These are phyloP conservation scores for Pseudogymnoascus sp. DNA, from an alignment of 2,329 filamentous ascomycete genomes.

Conservation along the genomic window DNA sequence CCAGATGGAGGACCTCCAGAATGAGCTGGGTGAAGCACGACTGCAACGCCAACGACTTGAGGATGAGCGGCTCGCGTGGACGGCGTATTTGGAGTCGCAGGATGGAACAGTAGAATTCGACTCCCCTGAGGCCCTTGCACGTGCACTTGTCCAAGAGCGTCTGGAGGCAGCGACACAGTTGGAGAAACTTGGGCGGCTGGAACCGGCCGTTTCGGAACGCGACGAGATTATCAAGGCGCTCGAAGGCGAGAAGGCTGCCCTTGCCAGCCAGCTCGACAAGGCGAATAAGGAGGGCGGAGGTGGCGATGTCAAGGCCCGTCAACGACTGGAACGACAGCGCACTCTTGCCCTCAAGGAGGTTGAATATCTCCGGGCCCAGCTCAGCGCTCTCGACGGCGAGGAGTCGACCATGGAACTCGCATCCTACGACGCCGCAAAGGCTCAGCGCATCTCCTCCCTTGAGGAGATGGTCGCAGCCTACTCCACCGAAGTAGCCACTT, in stretches of 20 bases:
- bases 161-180: conserved; percentile 73
- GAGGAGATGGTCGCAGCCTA: conserved; percentile 84
- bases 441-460: conserved; percentile 68
- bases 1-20: conserved; percentile 64
- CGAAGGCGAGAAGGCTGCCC: conserved; percentile 58
- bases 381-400: conserved; percentile 82
- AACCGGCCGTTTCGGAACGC: conserved; percentile 70
- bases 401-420: conserved; percentile 80
- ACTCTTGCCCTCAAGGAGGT: conserved; percentile 83
- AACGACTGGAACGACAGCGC: conserved; percentile 78
- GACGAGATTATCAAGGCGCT: conserved; percentile 67
- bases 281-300: conserved; percentile 47
- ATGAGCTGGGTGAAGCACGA: conserved; percentile 70
- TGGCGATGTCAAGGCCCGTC: conserved; percentile 51
- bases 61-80: conserved; percentile 82
- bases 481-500: conserved; percentile 66
- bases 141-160: conserved; percentile 74
- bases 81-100: conserved; percentile 70
- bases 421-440: conserved; percentile 67
- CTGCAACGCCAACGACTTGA: conserved; percentile 81
- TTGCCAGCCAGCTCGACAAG: conserved; percentile 65
- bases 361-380: conserved; percentile 85
- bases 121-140: conserved; percentile 79
- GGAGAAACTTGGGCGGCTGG: conserved; percentile 69
- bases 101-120: conserved; percentile 67